Conservation (phyloP, 2,329 filamentous ascomycete species). For the Microdochium trichocladiopsis region DNA sequence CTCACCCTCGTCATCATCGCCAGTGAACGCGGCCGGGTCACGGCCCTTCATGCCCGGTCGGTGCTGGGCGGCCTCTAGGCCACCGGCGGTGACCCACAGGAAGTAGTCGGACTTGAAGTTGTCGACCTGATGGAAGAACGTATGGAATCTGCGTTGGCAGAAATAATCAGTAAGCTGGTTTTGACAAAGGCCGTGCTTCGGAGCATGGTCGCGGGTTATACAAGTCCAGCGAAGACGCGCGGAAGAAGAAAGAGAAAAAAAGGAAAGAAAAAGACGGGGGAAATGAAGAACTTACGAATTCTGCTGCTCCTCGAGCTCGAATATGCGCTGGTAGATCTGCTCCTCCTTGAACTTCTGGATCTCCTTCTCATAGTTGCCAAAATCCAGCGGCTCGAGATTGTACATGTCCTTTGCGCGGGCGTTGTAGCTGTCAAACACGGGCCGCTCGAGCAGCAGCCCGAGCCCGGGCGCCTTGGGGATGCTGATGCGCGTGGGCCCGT, state of each 20-base stretch:
- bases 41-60: conserved; percentile 32
- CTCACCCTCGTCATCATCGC: conserved; percentile 41
- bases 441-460: conserved; percentile 80
- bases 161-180: background rate
- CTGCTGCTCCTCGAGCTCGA: conserved; percentile 78
- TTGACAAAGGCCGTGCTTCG: conserved; percentile 8
- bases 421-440: conserved; percentile 90
- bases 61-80: conserved; percentile 52
- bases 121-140: conserved; percentile 75
- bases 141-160: conserved; percentile 53
- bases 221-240: too few species aligned
- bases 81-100: conserved; percentile 66
- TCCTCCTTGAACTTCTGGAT: conserved; percentile 86
- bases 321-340: conserved; percentile 89
- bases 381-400: conserved; percentile 66
- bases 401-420: conserved; percentile 57
- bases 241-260: conserved; percentile 1
- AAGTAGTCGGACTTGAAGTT: conserved; percentile 66
- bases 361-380: conserved; percentile 67
- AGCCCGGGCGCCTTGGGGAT: conserved; percentile 93
- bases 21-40: conserved; percentile 35
- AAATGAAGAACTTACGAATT: conserved; percentile 67
- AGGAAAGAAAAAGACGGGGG: background rate
- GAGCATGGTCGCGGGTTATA: background rate
- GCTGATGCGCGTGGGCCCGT: conserved; percentile 64